Percentiles rank a stretch among this genome's conserved stretches.
phyloP scores from a whole-genome alignment of 2,329 filamentous ascomycete genomes.

The Xylariaceae sp. region DNA sequence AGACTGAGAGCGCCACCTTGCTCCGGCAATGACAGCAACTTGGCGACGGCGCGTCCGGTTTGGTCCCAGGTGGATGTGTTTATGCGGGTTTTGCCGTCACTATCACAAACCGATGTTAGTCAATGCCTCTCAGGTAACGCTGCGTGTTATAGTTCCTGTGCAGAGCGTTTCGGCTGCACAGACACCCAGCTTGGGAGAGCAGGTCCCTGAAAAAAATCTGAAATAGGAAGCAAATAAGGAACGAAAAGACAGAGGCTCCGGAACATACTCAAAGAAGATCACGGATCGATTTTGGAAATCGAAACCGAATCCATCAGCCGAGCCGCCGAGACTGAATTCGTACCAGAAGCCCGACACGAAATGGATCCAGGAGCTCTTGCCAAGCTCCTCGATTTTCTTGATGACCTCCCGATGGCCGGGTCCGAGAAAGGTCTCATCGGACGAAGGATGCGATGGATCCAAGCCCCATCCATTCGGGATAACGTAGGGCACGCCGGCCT shows the following conservation, averaged over 20 bases:
- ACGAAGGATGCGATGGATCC: constrained; percentile 41
- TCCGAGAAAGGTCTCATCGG: constrained; percentile 35
- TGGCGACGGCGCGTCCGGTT: constrained; percentile 53
- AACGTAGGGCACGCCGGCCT: constrained; percentile 56
- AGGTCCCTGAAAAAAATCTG: constrained; percentile 50
- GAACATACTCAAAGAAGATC: constrained; percentile 43
- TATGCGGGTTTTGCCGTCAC: background rate
- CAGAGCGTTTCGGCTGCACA: too few species aligned
- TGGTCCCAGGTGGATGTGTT: constrained; percentile 27
- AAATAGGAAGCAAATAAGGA: background rate
- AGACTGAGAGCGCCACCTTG: constrained; percentile 43
- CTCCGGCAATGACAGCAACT: constrained; percentile 48
- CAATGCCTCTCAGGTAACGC: background rate
- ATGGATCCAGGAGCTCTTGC: constrained; percentile 43
- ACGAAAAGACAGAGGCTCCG: background rate
- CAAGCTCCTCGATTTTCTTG: constrained; percentile 42
- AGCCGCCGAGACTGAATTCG: constrained; percentile 50
- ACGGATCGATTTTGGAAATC: constrained; percentile 44
- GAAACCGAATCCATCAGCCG: constrained; percentile 47
- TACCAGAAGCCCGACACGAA: constrained; percentile 54
- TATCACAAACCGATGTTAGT: background rate
- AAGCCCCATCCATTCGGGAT: constrained; percentile 54
- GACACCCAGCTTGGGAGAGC: too few species aligned
- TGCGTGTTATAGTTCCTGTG: background rate
- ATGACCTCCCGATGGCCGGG: constrained; percentile 25